phyloP scores from a whole-genome alignment of 768 basidiomycete species.

The Gautieria morchelliformis region DNA sequence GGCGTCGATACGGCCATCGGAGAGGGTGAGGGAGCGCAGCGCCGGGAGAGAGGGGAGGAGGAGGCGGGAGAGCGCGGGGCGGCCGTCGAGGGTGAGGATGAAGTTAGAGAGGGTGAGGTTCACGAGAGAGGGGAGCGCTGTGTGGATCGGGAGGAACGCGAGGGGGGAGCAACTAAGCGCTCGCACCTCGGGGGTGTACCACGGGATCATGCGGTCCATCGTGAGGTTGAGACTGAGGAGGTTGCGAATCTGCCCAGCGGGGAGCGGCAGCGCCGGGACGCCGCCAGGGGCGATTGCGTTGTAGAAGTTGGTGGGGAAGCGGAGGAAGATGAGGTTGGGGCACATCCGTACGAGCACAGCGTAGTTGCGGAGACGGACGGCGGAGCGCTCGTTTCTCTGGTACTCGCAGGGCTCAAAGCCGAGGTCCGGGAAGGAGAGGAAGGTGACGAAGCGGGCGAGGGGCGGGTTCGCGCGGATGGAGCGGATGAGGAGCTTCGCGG shows the following conservation, averaged over 20 bases:
- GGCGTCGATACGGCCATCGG: not conserved
- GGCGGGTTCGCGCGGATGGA: not conserved
- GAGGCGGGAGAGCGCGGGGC: not conserved
- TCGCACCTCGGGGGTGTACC: not conserved
- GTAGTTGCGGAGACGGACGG: not conserved
- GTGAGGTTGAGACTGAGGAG: not conserved
- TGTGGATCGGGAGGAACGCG: not conserved
- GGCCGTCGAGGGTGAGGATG: not conserved
- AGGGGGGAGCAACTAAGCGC: not conserved
- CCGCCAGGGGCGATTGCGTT: not conserved
- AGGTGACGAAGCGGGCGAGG: not conserved
- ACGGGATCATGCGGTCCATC: not conserved
- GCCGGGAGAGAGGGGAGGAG: not conserved
- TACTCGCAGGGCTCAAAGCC: not conserved
- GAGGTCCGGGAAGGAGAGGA: not conserved
- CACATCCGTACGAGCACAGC: not conserved
- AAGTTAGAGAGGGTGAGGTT: constrained; percentile 1
- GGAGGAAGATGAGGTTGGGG: not conserved
- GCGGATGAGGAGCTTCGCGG: not conserved
- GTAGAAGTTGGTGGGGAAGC: not conserved
- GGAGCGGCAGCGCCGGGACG: not conserved
- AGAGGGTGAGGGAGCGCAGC: not conserved
- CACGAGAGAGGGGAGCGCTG: not conserved
- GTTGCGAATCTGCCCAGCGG: not conserved
- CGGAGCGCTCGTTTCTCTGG: not conserved